A percentile compares a stretch with the other conserved stretches of the same genome.
Conservation (phyloP, 805 yeast species). For the Candida taoyuanica region DNA sequence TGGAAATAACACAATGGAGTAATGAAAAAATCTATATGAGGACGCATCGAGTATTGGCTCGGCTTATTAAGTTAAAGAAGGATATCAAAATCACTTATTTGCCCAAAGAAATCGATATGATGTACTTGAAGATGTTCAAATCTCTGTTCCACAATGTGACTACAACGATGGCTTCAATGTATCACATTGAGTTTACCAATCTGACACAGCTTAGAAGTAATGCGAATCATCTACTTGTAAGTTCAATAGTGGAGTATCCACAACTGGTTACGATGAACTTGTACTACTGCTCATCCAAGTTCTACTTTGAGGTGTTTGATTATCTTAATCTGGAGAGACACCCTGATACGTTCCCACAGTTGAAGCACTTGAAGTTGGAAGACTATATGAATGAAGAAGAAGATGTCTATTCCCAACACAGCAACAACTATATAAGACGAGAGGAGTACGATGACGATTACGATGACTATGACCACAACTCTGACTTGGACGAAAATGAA, state of each 20-base stretch:
- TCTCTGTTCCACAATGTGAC: constrained; percentile 13
- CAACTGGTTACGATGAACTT: constrained; percentile 14
- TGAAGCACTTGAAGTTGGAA: constrained; percentile 18
- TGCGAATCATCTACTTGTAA: constrained; percentile 21
- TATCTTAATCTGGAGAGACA: constrained; percentile 13
- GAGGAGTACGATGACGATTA: constrained; percentile 21
- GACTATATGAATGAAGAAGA: constrained; percentile 28
- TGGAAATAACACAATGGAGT: constrained; percentile 8
- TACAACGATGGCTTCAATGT: constrained; percentile 3
- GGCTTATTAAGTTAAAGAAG: constrained; percentile 9
- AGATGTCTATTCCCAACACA: constrained; percentile 19
- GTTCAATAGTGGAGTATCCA: constrained; percentile 14
- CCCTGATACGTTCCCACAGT: constrained; percentile 13
- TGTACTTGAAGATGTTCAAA: constrained; percentile 23
- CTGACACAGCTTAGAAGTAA: constrained; percentile 16
- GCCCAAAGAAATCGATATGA: constrained; percentile 15
- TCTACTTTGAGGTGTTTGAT: constrained; percentile 21
- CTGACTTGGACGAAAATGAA: constrained; percentile 32
- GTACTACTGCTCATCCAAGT: constrained; percentile 24
- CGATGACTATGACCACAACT: constrained; percentile 31
- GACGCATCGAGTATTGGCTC: constrained; percentile 12
- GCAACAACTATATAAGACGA: constrained; percentile 18
- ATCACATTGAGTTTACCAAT: constrained; percentile 8
- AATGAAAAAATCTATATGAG: constrained; percentile 7
- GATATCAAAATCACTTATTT: constrained; percentile 13